Evolutionary conservation across 2,329 filamentous ascomycete species (phyloP).

Genomic region (Neonectria ditissima): DNA sequence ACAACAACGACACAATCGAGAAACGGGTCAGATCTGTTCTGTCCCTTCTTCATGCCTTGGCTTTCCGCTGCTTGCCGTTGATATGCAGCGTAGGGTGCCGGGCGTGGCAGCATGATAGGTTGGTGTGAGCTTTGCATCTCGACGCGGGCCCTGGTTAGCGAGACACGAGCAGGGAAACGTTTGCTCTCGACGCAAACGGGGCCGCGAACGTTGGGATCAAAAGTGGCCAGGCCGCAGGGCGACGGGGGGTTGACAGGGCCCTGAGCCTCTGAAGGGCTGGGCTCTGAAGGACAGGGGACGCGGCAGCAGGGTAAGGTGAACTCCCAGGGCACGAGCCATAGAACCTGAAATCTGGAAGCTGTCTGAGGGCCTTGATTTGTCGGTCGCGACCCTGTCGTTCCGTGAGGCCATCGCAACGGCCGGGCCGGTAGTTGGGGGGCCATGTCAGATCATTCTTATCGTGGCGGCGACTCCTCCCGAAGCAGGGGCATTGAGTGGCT

Average conservation of each 20-base stretch:
- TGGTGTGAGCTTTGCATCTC: conserved; percentile 5
- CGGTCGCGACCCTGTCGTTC: conserved; percentile 10
- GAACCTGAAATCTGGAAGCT: conserved; percentile 37
- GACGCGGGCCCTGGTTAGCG: neutral
- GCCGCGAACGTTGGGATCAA: conserved; percentile 7
- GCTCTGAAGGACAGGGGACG: conserved; percentile 21
- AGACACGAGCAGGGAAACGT: conserved; percentile 12
- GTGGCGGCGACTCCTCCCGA: conserved; percentile 30
- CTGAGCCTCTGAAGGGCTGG: conserved; percentile 7
- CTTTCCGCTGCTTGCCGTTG: conserved; percentile 41
- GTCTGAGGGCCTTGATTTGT: conserved; percentile 21
- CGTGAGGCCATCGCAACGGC: conserved; percentile 28
- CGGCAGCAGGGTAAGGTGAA: conserved; percentile 40
- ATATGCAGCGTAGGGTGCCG: conserved; percentile 19
- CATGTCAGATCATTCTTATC: conserved; percentile 48
- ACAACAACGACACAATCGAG: neutral
- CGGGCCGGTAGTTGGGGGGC: conserved; percentile 39
- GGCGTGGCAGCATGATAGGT: conserved; percentile 16
- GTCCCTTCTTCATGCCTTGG: conserved; percentile 32
- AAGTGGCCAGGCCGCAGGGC: conserved; percentile 7
- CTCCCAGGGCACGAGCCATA: conserved; percentile 23
- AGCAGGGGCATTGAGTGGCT: conserved; percentile 19
- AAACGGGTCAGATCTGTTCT: neutral
- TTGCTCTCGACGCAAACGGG: conserved; percentile 5
- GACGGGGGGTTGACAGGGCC: conserved; percentile 12